Conservation (phyloP, 1,139 yeast genomes). For the Candida neerlandica region DNA sequence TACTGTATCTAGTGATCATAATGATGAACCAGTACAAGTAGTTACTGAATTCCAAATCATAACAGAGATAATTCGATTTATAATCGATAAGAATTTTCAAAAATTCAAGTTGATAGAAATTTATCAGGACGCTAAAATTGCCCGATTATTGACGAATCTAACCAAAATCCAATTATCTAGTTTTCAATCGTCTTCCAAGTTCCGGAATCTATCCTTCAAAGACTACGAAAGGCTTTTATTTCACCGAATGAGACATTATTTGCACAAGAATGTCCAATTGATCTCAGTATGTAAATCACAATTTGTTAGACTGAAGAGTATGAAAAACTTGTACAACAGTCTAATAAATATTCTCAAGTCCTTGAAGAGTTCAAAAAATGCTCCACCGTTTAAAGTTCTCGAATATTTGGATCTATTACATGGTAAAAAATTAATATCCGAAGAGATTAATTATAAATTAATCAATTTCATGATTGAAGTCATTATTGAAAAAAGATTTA, state of each 20-base stretch:
- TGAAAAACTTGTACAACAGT: constrained; percentile 16
- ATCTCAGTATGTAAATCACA: constrained; percentile 29
- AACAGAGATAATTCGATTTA: constrained; percentile 33
- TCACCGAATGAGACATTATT: constrained; percentile 33
- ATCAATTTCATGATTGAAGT: constrained; percentile 32
- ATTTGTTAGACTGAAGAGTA: constrained; percentile 21
- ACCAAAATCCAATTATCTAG: constrained; percentile 22
- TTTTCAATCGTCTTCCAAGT: constrained; percentile 11
- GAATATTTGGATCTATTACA: constrained; percentile 20
- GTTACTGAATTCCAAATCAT: constrained; percentile 29
- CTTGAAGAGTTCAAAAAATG: background rate
- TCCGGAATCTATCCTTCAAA: constrained; percentile 12
- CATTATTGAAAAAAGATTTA: constrained; percentile 22
- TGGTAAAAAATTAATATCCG: constrained; percentile 16
- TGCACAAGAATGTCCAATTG: constrained; percentile 25
- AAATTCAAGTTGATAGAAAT: constrained; percentile 28
- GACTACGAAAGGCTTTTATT: constrained; percentile 22
- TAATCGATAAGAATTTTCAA: constrained; percentile 23
- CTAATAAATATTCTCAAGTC: background rate
- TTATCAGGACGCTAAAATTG: constrained; percentile 26
- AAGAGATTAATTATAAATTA: constrained; percentile 21
- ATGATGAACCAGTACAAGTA: constrained; percentile 15
- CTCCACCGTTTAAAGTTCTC: constrained; percentile 5
- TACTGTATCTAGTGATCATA: background rate
- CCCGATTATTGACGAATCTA: constrained; percentile 24